These are phyloP conservation scores for Phaseolus coccineus DNA, from an alignment of 331 rosid species.

Conservation along the genomic window DNA sequence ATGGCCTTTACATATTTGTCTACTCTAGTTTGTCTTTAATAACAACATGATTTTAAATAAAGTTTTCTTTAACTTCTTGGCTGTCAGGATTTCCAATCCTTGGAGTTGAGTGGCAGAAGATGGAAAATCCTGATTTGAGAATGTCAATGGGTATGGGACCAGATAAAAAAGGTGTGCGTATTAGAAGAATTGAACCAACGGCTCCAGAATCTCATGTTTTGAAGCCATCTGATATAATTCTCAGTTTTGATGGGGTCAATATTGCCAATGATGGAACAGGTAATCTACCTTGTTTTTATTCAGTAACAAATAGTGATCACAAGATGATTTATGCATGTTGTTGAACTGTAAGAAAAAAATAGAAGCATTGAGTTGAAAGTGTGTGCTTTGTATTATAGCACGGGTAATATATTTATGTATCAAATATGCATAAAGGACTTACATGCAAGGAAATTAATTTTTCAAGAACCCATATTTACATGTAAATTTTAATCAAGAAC, in stretches of 20 bases:
- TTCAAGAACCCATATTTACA: no score
- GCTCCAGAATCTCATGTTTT: slow-evolving; percentile 71
- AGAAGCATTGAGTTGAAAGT: no score
- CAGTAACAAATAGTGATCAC: slow-evolving; percentile 4
- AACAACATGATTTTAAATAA: neutral
- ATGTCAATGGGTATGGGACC: slow-evolving; percentile 67
- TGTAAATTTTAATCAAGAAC: no score
- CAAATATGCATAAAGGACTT: no score
- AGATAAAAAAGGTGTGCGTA: slow-evolving; percentile 84
- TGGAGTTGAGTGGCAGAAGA: slow-evolving; percentile 92
- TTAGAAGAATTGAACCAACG: slow-evolving; percentile 85
- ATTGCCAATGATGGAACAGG: slow-evolving; percentile 92
- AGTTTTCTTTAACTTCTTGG: neutral
- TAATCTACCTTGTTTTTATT: slow-evolving; percentile 27
- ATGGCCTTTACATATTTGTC: slow-evolving; percentile 19
- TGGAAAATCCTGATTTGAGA: slow-evolving; percentile 90
- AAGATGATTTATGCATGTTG: slow-evolving; percentile 13
- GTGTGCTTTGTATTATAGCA: no score
- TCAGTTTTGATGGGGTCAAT: slow-evolving; percentile 80
- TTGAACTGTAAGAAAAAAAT: no score
- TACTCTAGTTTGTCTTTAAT: slow-evolving; percentile 21
- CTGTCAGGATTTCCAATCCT: slow-evolving; percentile 77
- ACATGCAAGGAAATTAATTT: no score
- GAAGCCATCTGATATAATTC: slow-evolving; percentile 82
- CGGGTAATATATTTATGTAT: no score